These are phyloP conservation scores for Populus hybrid DNA, from an alignment of 441 rosid species.

Conservation along the genomic window DNA sequence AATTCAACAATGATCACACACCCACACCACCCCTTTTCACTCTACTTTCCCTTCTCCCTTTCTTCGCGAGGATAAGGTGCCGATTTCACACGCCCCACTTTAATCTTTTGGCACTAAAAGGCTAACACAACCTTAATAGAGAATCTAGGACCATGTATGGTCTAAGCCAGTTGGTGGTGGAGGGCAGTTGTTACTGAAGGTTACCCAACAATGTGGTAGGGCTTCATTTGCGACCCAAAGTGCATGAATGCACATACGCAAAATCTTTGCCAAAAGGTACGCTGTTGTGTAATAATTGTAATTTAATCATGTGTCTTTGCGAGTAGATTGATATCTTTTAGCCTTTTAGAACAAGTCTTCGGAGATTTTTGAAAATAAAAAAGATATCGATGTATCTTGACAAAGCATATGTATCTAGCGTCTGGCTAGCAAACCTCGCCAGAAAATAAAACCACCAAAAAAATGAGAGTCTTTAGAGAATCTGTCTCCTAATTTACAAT, in stretches of 20 bases:
- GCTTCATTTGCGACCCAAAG: slow-evolving; percentile 16
- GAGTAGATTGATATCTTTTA: not conserved
- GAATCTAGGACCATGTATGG: slow-evolving; percentile 20
- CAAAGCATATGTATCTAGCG: not conserved
- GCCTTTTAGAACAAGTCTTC: no score
- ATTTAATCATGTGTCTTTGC: not conserved
- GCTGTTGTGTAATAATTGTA: not conserved
- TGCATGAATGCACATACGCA: slow-evolving; percentile 7
- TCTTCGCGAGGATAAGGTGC: slow-evolving; percentile 10
- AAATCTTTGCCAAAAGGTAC: slow-evolving; percentile 3
- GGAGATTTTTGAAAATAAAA: not conserved
- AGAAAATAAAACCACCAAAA: not conserved
- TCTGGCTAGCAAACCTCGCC: not conserved
- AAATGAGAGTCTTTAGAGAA: not conserved
- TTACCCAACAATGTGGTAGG: slow-evolving; percentile 28
- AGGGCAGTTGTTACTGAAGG: slow-evolving; percentile 14
- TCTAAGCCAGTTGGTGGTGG: slow-evolving; percentile 11
- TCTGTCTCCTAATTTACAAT: not conserved
- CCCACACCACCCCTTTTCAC: not conserved
- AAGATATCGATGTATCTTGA: not conserved
- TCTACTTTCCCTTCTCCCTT: not conserved
- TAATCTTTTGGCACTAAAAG: slow-evolving; percentile 14
- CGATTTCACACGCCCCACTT: slow-evolving; percentile 12
- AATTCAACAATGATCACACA: not conserved
- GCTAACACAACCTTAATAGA: slow-evolving; percentile 16